Base-by-base conservation (phyloP, 1,284 basidiomycete species). In the Takashimella tepidaria region DNA sequence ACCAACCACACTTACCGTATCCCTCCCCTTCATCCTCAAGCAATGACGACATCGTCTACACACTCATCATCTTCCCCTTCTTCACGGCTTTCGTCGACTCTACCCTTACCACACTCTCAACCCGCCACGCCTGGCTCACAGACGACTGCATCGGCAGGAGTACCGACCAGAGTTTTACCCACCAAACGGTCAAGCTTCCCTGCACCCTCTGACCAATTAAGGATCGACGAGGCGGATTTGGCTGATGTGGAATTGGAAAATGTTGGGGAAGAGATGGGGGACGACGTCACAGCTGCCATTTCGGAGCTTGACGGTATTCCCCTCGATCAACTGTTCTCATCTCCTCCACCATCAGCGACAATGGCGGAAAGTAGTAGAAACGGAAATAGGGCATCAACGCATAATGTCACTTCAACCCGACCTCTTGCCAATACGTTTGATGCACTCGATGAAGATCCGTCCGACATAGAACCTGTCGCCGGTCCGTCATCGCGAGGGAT, bases 221-320 rank as follows among this genome's bases (percentile, higher is more conserved):
- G 26, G 4, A 31, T 37, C 51, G 40, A 19, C 19, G 31, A 37
- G 31, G 31, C 8, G 8, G 31, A 59, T 45, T 61, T 55, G 25
- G 62, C 68, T 23, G 53, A 44, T 11, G 66, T 67, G 21, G 64
- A 64, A 5, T 70, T 73, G 16, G 80, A 24, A 72, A 74, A 24
- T 75, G 79, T 8, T 81, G 82, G n/a, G 81, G 78, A 24, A 72
- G 74, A 24, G 75, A 79, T 8, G 81, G 82, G n/a, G 81, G 78
- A 79, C 21, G 79, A 80, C 37, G 76, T 70, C 58, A 69, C 50
- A 21, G 55, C 59, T n/a, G 61, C 58, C 0, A 24, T 64, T n/a
- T 59, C 53, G 3, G 69, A 64, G 42, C 47, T 66, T 2, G 41
- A 59, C 3, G 66, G 64, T 51, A 26, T 69, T 3, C 56, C 59